These are phyloP conservation scores for Sonneratia alba DNA, from an alignment of 345 rosid genomes.

Conservation along the genomic window DNA sequence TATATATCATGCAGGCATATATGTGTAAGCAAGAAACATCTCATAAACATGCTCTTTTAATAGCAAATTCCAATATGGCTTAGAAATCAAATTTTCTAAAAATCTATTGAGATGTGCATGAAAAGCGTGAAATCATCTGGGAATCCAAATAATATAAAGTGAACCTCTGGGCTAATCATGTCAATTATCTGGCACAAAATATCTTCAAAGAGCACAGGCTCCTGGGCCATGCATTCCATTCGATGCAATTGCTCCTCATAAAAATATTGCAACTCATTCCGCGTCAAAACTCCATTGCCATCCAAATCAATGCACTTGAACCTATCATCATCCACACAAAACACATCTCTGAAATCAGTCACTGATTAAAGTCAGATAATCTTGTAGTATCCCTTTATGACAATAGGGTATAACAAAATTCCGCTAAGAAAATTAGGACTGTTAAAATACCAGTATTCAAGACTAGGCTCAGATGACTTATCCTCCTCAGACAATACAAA, in stretches of 20 bases:
- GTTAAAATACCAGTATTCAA: slow-evolving; percentile 67
- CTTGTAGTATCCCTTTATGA: not conserved
- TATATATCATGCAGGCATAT: not conserved
- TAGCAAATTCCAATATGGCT: not conserved
- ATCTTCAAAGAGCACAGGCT: slow-evolving; percentile 92
- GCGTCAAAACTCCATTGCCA: slow-evolving; percentile 75
- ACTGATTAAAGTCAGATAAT: not conserved
- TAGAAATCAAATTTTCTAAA: not conserved
- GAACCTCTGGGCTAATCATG: slow-evolving; percentile 89
- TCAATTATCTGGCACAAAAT: slow-evolving; percentile 90
- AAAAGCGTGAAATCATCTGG: not conserved
- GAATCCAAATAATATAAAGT: slow-evolving; percentile 5
- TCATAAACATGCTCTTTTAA: not conserved
- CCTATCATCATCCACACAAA: slow-evolving; percentile 29
- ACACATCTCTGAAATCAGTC: not conserved
- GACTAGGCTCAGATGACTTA: slow-evolving; percentile 78
- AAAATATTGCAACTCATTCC: slow-evolving; percentile 83
- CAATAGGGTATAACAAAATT: not conserved
- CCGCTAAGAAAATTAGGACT: not conserved
- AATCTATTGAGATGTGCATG: not conserved
- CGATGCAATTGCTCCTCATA: slow-evolving; percentile 96
- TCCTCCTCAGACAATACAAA: slow-evolving; percentile 91
- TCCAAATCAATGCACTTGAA: slow-evolving; percentile 97
- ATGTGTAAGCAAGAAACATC: not conserved
- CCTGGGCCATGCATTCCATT: slow-evolving; percentile 99